A percentile compares a stretch with the other conserved stretches of the same genome.
These are phyloP conservation scores for Gastrolobium villosum DNA, from an alignment of 306 rosid genomes.

Conservation along the genomic window DNA sequence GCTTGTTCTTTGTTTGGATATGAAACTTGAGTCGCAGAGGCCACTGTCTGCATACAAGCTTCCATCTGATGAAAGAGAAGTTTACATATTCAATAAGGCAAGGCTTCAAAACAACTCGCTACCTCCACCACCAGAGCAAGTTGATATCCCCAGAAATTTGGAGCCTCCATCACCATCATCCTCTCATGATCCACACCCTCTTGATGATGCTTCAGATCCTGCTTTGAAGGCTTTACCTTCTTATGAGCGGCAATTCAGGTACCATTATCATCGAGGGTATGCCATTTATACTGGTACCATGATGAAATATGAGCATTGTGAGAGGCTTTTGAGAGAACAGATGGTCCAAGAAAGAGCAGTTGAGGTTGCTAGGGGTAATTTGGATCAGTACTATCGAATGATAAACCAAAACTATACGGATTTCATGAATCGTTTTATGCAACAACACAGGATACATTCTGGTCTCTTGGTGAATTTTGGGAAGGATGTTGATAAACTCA, in stretches of 20 bases:
- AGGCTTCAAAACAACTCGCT: slow-evolving; percentile 73
- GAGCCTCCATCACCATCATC: slow-evolving; percentile 76
- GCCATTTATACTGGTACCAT: slow-evolving; percentile 65
- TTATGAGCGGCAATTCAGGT: slow-evolving; percentile 89
- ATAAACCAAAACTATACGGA: slow-evolving; percentile 83
- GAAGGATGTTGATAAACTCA: slow-evolving; percentile 78
- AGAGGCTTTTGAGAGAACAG: slow-evolving; percentile 84
- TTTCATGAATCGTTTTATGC: slow-evolving; percentile 85
- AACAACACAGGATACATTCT: slow-evolving; percentile 77
- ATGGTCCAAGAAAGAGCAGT: slow-evolving; percentile 94
- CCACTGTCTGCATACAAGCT: slow-evolving; percentile 82
- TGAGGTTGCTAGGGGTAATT: slow-evolving; percentile 88
- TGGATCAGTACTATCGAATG: slow-evolving; percentile 83
- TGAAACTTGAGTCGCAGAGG: slow-evolving; percentile 81
- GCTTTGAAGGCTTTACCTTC: slow-evolving; percentile 96
- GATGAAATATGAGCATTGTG: slow-evolving; percentile 72
- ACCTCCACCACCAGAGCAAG: slow-evolving; percentile 72
- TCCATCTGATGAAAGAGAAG: slow-evolving; percentile 82
- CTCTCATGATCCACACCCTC: slow-evolving; percentile 76
- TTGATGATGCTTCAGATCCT: slow-evolving; percentile 94
- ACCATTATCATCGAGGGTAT: slow-evolving; percentile 78
- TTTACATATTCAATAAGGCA: slow-evolving; percentile 81
- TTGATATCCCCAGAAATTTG: slow-evolving; percentile 57
- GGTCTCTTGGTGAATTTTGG: slow-evolving; percentile 85
- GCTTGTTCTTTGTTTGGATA: slow-evolving; percentile 84